phyloP scores from a whole-genome alignment of 73 alveolate species.

The Paramecium sonneborni region DNA sequence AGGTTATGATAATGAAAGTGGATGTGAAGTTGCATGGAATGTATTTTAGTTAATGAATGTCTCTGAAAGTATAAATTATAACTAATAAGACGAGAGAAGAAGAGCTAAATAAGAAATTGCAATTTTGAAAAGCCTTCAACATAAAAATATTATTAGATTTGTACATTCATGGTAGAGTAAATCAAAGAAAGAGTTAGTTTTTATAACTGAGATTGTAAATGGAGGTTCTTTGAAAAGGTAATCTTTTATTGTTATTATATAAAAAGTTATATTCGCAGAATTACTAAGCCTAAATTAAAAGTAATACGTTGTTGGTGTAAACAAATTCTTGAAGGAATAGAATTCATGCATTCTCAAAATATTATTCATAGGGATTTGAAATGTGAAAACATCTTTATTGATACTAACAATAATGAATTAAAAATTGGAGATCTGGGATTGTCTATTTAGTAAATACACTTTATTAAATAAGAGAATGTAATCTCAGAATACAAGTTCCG shows the following conservation, averaged over 20 bases:
- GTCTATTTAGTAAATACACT: conserved; percentile 40
- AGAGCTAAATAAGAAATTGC: conserved; percentile 77
- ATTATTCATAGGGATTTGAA: conserved; percentile 97
- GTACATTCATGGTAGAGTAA: conserved; percentile 80
- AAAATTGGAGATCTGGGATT: conserved; percentile 85
- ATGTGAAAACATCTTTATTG: conserved; percentile 75
- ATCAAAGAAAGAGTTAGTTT: conserved; percentile 70
- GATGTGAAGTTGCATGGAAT: conserved; percentile 86
- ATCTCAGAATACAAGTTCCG: conserved; percentile 64
- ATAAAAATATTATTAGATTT: conserved; percentile 81
- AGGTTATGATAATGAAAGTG: conserved; percentile 82
- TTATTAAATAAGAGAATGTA: background rate
- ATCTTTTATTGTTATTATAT: too few species aligned
- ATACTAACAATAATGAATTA: conserved; percentile 81
- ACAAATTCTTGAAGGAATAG: conserved; percentile 89
- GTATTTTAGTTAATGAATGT: conserved; percentile 68
- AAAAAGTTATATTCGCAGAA: conserved; percentile 73
- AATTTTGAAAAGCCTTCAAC: conserved; percentile 77
- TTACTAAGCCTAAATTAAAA: conserved; percentile 84
- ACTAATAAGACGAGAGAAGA: conserved; percentile 49
- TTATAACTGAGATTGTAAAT: conserved; percentile 85
- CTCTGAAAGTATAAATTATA: conserved; percentile 12
- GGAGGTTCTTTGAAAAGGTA: conserved; percentile 85
- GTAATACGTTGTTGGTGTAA: conserved; percentile 94
- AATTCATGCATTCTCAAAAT: conserved; percentile 89